Conservation (phyloP, 352 stramenopile species). For the Thraustochytrium striatum region DNA sequence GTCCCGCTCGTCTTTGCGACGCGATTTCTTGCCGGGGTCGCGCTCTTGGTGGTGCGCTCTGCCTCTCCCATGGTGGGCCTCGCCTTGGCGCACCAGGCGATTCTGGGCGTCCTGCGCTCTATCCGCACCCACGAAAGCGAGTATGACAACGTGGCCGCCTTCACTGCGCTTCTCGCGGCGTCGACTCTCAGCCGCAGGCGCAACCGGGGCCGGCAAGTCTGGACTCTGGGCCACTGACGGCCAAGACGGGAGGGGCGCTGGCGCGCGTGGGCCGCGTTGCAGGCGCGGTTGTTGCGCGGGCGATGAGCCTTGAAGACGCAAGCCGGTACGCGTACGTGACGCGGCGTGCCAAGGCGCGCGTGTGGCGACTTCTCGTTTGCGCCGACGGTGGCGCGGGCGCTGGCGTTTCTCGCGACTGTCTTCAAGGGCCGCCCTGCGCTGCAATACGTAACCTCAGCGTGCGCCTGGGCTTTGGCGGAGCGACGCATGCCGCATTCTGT, state of each 20-base stretch:
- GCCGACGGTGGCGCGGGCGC: neutral
- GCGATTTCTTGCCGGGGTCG: conserved; percentile 13
- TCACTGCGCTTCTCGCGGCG: neutral
- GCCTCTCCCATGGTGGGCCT: neutral
- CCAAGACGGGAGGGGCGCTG: neutral
- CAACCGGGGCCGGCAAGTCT: neutral
- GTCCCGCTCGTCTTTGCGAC: conserved; percentile 39
- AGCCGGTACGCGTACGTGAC: conserved; percentile 18
- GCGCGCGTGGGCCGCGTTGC: neutral
- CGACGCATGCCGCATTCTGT: neutral
- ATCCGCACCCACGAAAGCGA: conserved; percentile 6
- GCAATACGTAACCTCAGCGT: conserved; percentile 17
- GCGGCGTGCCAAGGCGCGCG: neutral
- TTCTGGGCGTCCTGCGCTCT: neutral
- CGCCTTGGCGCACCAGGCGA: neutral
- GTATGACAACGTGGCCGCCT: conserved; percentile 24
- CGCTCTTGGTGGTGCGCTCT: neutral
- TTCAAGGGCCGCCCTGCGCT: neutral
- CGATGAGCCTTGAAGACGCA: conserved; percentile 25
- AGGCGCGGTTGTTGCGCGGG: neutral
- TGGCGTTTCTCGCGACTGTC: neutral
- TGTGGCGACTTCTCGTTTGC: neutral
- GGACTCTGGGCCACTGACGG: neutral
- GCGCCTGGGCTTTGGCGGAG: neutral
- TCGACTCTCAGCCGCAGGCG: neutral